Percentiles rank a stretch among this genome's conserved stretches.
Conservation (phyloP, 2,329 filamentous ascomycete species). For the Ustulina deusta region DNA sequence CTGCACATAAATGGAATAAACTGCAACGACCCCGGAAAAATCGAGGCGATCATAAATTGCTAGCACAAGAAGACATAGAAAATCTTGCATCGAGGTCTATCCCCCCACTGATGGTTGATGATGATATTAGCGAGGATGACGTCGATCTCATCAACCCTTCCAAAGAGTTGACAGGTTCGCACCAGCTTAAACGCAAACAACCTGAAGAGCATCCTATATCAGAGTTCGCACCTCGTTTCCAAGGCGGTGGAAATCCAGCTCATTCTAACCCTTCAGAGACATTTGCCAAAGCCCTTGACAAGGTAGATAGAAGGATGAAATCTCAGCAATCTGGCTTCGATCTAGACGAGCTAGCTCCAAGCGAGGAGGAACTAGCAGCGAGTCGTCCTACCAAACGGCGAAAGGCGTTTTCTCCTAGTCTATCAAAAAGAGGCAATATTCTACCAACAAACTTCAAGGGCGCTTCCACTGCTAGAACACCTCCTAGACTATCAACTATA, state of each 20-base stretch:
- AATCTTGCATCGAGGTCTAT: background rate
- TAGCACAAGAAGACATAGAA: conserved; percentile 1
- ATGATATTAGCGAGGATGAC: conserved; percentile 32
- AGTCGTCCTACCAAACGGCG: conserved; percentile 34
- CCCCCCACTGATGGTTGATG: background rate
- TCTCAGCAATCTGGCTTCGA: conserved; percentile 20
- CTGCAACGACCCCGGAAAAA: conserved; percentile 17
- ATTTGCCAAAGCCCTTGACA: conserved; percentile 35
- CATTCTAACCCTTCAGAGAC: background rate
- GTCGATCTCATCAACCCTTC: conserved; percentile 24
- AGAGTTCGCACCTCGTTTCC: conserved; percentile 14
- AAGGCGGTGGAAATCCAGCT: background rate
- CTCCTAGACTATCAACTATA: too few relatives aligned
- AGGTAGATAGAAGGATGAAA: conserved; percentile 28
- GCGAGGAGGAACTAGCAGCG: conserved; percentile 34
- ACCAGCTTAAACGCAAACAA: conserved; percentile 4
- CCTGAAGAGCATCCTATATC: conserved; percentile 8
- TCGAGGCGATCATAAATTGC: background rate
- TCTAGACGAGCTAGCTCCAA: conserved; percentile 44
- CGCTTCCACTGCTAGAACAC: conserved; percentile 1
- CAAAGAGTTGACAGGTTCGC: background rate
- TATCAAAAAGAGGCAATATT: conserved; percentile 46
- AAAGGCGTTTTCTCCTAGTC: conserved; percentile 36
- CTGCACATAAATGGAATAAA: conserved; percentile 9
- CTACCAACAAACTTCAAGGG: conserved; percentile 38